Conservation (phyloP, 805 yeast species). For the Nakazawaea molendinolei region DNA sequence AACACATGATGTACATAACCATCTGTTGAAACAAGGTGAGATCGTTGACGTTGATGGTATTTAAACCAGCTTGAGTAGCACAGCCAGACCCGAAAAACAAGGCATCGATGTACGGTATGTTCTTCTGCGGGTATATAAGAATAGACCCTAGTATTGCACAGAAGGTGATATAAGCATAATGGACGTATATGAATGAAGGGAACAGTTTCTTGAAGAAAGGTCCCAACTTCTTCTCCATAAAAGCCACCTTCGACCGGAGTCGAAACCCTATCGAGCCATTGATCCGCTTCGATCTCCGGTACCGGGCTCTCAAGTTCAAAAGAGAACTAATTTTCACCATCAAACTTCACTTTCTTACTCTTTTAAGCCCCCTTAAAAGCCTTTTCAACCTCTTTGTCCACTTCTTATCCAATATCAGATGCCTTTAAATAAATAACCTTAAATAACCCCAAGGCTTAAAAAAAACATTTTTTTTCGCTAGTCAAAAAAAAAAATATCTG, state of each 20-base stretch:
- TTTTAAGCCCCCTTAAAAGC: no score
- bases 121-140: slow-evolving; percentile 67
- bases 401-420: no score
- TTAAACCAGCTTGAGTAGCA: slow-evolving; percentile 87
- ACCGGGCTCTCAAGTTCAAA: neutral
- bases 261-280: slow-evolving; percentile 23
- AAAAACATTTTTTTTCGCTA: no score
- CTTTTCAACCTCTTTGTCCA: no score
- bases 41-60: slow-evolving; percentile 64
- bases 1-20: slow-evolving; percentile 52
- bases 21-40: slow-evolving; percentile 76
- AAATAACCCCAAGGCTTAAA: no score
- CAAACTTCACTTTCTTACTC: no score
- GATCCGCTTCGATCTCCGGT: neutral
- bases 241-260: slow-evolving; percentile 30
- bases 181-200: slow-evolving; percentile 58
- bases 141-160: slow-evolving; percentile 65
- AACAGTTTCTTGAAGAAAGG: slow-evolving; percentile 36
- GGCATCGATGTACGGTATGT: slow-evolving; percentile 67
- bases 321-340: neutral
- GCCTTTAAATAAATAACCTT: no score
- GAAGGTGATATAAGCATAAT: slow-evolving; percentile 61
- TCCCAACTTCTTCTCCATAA: slow-evolving; percentile 27
- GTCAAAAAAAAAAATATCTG: no score
- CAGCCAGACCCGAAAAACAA: slow-evolving; percentile 73